A percentile compares a stretch with the other conserved stretches of the same genome.
phyloP scores from a whole-genome alignment of 1,284 basidiomycete species.

The Apiotrichum brassicae region DNA sequence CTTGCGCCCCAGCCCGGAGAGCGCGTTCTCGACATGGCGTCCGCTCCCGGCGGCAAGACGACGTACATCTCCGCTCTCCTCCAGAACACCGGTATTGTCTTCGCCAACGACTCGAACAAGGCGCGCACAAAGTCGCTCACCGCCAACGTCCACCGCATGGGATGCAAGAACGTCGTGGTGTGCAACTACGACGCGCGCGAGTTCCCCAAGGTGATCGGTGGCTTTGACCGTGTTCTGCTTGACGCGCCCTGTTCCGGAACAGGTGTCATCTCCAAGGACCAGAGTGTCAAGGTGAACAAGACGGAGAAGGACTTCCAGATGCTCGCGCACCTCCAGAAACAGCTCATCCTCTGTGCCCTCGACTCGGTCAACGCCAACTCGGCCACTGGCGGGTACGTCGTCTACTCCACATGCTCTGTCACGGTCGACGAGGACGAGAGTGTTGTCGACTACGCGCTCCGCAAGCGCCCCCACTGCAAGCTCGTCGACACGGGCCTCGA shows the following conservation, averaged over 20 bases:
- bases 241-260: conserved; percentile 98
- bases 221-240: conserved; percentile 91
- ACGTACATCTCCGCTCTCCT: conserved; percentile 93
- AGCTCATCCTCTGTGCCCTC: conserved; percentile 95
- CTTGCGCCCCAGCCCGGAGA: conserved; percentile 88
- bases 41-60: conserved; percentile 95
- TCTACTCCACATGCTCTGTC: conserved; percentile 98
- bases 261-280: conserved; percentile 96
- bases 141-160: conserved; percentile 92
- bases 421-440: conserved; percentile 98
- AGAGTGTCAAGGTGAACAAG: conserved; percentile 97
- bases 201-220: conserved; percentile 99
- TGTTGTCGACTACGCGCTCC: conserved; percentile 96
- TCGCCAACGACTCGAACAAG: conserved; percentile 97
- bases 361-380: conserved; percentile 89
- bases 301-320: conserved; percentile 91
- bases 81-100: conserved; percentile 96
- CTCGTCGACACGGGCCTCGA: conserved; percentile 89
- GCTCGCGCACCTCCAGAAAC: conserved; percentile 94
- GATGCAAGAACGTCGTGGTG: conserved; percentile 96
- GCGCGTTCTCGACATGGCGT: conserved; percentile 96
- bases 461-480: conserved; percentile 90
- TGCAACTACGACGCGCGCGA: conserved; percentile 97
- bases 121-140: conserved; percentile 90
- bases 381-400: conserved; percentile 85